Percentiles rank a stretch among this genome's conserved stretches.
phyloP scores from a whole-genome alignment of 139 green algal genomes.

The Diplosphaera chodatii region DNA sequence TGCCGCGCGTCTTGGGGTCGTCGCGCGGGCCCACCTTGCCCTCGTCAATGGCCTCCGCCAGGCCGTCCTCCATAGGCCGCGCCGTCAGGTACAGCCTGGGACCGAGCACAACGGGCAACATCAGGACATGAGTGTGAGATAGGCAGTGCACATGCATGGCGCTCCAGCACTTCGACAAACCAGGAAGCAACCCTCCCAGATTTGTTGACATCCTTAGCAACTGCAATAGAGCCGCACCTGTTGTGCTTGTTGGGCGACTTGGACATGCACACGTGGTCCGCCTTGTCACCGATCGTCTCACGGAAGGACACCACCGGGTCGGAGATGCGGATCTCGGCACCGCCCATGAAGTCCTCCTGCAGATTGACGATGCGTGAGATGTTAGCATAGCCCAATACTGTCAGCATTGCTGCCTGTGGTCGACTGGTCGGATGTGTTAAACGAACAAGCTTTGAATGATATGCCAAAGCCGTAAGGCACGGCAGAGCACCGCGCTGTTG shows the following conservation, averaged over 20 bases:
- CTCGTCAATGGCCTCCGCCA: constrained; percentile 97
- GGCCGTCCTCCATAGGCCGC: constrained; percentile 90
- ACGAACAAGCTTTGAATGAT: no score
- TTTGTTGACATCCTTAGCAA: no score
- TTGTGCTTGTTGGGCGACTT: constrained; percentile 99
- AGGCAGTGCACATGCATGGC: no score
- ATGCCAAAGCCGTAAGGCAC: no score
- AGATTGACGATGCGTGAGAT: constrained; percentile 19
- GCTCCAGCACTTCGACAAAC: no score
- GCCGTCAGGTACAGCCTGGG: constrained; percentile 37
- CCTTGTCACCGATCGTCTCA: constrained; percentile 83
- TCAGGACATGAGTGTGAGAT: no score
- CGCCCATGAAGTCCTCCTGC: constrained; percentile 99
- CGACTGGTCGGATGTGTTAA: no score
- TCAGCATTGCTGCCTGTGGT: background rate
- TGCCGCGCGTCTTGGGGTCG: constrained; percentile 84
- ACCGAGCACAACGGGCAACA: background rate
- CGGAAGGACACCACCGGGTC: constrained; percentile 97
- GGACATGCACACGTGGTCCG: constrained; percentile 91
- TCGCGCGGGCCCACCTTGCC: constrained; percentile 87
- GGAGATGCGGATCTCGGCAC: constrained; percentile 91
- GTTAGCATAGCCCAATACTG: no score
- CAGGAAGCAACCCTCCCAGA: no score
- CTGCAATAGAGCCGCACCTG: constrained; percentile 11
- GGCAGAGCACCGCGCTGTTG: no score